Base-by-base conservation (phyloP, 495 filamentous ascomycete species). In the Penicillium odoratum region DNA sequence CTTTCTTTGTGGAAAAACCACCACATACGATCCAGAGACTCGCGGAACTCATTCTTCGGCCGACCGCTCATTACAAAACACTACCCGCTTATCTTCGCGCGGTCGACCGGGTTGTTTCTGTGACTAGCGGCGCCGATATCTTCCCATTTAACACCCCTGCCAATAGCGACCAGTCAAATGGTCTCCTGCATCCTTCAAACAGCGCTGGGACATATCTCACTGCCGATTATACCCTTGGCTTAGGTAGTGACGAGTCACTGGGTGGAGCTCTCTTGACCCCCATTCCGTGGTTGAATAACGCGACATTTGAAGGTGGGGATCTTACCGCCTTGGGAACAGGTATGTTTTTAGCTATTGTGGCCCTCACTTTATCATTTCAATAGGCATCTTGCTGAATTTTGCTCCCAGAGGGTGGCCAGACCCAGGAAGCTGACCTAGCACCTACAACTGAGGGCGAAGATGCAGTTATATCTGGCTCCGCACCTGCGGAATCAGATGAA, bases 11-110 rank as follows among this genome's bases (percentile, higher is more conserved):
- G 29, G 73, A 77, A 0, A 83, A 90, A 57, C 94, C 94, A 1
- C 94, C 94, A 0, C 92, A 98, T 68, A 98, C 94, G 0, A 81
- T 96, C 51, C 94, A 98, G 73, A 89, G 94, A 44, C 82, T 98
- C 33, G 84, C 94, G 18, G 94, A 98, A 78, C 88, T 98, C n/a
- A 78, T 97, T 40, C 79, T 94, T 11, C 69, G 70, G 16, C 94
- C 94, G 7, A 87, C 75, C 40, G 76, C 81, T 43, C 91, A 96
- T 71, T 97, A 98, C 74, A 80, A 80, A 31, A 87, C 85, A 31
- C 80, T 97, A 5, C 83, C 88, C 5, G 83, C 91, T 25, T 98
- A 92, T 69, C 85, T 98, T 55, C 88, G 91, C 57, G 95, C 94
- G 7, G 81, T 98, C 11, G 91, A 97, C 66, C 88, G 95, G 51